Conservation (phyloP, 1,284 basidiomycete species). For the Porogramme epimiltina region DNA sequence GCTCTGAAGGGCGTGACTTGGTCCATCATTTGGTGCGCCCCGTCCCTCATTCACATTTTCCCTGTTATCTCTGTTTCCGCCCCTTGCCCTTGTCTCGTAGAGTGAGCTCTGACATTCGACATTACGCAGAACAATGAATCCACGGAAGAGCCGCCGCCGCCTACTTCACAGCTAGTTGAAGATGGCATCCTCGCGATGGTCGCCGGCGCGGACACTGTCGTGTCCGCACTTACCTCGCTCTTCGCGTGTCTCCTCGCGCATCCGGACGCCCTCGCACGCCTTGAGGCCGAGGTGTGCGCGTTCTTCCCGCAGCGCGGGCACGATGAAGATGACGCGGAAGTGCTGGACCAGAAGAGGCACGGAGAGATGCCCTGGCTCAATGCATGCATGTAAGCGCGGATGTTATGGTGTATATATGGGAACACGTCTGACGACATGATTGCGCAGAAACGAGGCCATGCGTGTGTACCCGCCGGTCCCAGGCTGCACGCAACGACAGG, state of each 20-base stretch:
- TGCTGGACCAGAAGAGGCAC: slow-evolving; percentile 23
- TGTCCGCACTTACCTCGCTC: slow-evolving; percentile 21
- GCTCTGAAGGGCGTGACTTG: slow-evolving; percentile 17
- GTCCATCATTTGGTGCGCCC: slow-evolving; percentile 21
- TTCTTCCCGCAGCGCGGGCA: slow-evolving; percentile 30
- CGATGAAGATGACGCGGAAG: not conserved
- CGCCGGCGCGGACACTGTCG: slow-evolving; percentile 36
- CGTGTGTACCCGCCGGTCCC: slow-evolving; percentile 56
- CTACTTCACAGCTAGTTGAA: slow-evolving; percentile 17
- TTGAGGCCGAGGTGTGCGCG: slow-evolving; percentile 31
- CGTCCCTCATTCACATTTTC: not conserved
- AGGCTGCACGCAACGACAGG: slow-evolving; percentile 51
- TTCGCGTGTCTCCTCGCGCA: slow-evolving; percentile 26
- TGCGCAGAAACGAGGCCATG: slow-evolving; percentile 55
- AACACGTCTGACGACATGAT: too few species aligned
- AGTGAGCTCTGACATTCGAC: too few species aligned
- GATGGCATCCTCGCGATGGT: slow-evolving; percentile 24
- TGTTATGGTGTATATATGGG: too few species aligned
- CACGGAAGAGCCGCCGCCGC: too few species aligned
- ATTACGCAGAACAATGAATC: too few species aligned
- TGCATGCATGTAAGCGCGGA: slow-evolving; percentile 32
- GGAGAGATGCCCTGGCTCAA: slow-evolving; percentile 33
- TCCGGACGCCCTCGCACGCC: slow-evolving; percentile 20
- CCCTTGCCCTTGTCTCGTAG: too few species aligned
- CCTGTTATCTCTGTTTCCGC: too few species aligned